Base-by-base conservation (phyloP, 352 stramenopile genomes). In the Elongisporangium undulatum region DNA sequence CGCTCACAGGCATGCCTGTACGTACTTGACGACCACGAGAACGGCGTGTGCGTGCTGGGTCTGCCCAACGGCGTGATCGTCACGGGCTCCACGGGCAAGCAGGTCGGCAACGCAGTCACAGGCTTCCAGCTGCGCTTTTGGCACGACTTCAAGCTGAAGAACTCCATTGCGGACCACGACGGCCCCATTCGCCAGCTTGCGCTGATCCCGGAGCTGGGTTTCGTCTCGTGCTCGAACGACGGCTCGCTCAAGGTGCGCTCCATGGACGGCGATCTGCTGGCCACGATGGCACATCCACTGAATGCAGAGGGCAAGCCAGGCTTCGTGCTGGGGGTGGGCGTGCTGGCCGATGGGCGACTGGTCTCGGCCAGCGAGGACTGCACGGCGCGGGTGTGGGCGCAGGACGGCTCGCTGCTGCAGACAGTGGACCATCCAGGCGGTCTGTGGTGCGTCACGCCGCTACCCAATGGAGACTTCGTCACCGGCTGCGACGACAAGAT, bases 401-500 rank as follows among this genome's bases (percentile, higher is more conserved):
- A 51, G 0, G 72, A 92, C 22, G 85, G 80, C 16, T 55, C 71
- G 19, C 60, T 83, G 53, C 41, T 89, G 39, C 88, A 97, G 66
- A 90, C 75, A 4, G 82, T 97, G 49, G 77, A 93, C 51, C 88
- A 97, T 53, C 89, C 88, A 0, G 82, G 82, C 24, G 87, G 87
- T 2, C 69, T 96, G 2, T 97, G 89, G 88, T 95, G 83, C 38
- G 89, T 95, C 48, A 72, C 82, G 22, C 64, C 81, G 29, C 66
- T 97, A 22, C 71, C 72, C 4, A 94, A 92, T 61, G 91, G 89
- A 26, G 94, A 88, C 62, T 97, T 99, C 75, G 77, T 88, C 26
- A 98, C 95, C 0, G 94, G 90, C 2, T 98, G 94, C 61, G 88
- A 98, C 56, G 95, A 99, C 73, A 97, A 97, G 55, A 74, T 75